Conservation (phyloP, 208 protist genomes). For the Trichomonas vaginalis region DNA sequence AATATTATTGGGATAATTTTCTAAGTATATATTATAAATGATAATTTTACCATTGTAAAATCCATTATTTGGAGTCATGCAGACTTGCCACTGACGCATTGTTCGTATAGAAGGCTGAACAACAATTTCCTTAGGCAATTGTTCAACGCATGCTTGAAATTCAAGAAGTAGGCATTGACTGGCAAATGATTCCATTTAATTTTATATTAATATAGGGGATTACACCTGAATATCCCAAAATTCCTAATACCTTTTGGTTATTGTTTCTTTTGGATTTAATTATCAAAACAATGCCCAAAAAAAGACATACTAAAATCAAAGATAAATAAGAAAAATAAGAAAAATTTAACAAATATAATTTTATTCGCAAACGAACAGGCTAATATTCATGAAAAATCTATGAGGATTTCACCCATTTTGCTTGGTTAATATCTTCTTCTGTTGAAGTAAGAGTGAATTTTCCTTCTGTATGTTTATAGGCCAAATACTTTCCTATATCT, state of each 20-base stretch:
- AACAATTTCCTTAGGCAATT: neutral
- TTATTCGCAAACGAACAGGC: no score
- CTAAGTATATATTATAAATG: neutral
- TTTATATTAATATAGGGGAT: neutral
- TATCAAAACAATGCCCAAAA: no score
- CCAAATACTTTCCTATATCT: neutral
- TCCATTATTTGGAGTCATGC: neutral
- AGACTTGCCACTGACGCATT: neutral
- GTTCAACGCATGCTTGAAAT: neutral
- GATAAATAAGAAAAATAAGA: no score
- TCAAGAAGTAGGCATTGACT: neutral
- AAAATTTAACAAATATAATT: no score
- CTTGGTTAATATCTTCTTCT: neutral
- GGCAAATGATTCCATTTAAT: neutral
- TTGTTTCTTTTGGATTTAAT: no score
- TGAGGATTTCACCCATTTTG: no score
- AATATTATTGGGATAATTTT: neutral
- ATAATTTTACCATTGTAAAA: neutral
- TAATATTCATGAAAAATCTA: no score
- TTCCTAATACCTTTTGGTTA: no score
- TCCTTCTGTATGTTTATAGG: neutral
- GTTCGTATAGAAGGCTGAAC: neutral
- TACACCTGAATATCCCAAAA: neutral
- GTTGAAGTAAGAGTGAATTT: neutral
- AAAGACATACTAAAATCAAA: no score